Evolutionary conservation across 2,329 filamentous ascomycete genomes (phyloP), one percentile per base, ranked within the genome.

Genomic region (Penicillium janthinellum): DNA sequence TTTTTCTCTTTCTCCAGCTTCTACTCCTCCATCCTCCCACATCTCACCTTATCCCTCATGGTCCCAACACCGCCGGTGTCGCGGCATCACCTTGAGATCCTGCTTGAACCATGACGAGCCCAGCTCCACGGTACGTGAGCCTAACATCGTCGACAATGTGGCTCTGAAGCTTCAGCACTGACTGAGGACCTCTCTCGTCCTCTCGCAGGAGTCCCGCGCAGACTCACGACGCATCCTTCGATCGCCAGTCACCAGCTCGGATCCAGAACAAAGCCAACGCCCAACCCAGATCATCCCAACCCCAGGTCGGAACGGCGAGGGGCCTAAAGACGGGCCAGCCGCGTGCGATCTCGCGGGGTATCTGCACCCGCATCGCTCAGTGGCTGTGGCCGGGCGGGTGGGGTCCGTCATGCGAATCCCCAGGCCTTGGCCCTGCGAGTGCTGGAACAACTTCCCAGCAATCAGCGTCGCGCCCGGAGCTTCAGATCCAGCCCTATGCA

Each of bases 301-400:
- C 54, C 39, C 50, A n/a, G 28, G 44, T 51, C 15, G 42, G n/a
- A 8, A 28, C 28, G 38, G 20, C 49, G 48, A 48, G 57, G 28
- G 51, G 20, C 35, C 49, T n/a, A 42, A 20, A 5, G 31, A 44
- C 17, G 17, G 41, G 45, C 50, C 56, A 57, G 51, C 47, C 61
- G 35, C 31, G 11, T 15, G 28, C 50, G 37, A 52, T 56, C 39
- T 55, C 52, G 34, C 44, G 54, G 44, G 57, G 59, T 35, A 51
- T 67, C 22, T 65, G 59, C 42, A 41, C 49, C 50, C 61, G 63
- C 35, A 41, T 71, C 22, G 62, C 61, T 10, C 56, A 64, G 35
- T 71, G 68, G 68, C 44, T 71, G 25, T 65, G 65, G 66, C 58
- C 68, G 8, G 53, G 58, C 8, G 57, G 60, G 66, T 63, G 66